phyloP scores from a whole-genome alignment of 225 moss, liverwort and hornwort genomes.

The Climacium dendroides region DNA sequence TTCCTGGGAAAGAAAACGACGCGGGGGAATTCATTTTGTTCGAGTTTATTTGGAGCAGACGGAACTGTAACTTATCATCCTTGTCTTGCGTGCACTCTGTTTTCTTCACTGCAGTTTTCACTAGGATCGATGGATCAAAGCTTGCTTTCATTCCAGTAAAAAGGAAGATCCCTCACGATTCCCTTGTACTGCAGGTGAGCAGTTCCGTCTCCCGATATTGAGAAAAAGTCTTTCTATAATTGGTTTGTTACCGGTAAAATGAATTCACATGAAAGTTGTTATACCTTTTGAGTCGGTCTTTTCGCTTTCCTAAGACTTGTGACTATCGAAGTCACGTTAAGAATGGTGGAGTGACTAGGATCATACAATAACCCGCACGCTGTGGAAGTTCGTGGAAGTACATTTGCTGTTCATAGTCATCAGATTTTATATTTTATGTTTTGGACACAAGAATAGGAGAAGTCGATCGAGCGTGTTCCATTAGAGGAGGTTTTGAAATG shows the following conservation, averaged over 20 bases:
- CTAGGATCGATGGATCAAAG: no score
- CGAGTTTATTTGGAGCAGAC: neutral
- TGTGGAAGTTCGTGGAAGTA: neutral
- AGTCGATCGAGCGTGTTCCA: neutral
- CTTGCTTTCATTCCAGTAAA: neutral
- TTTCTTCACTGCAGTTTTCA: neutral
- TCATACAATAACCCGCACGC: neutral
- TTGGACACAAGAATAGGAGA: neutral
- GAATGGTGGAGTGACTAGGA: neutral
- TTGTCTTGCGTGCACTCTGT: neutral
- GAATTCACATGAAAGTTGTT: neutral
- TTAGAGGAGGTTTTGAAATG: neutral
- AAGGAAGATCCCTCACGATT: neutral
- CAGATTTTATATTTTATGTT: neutral
- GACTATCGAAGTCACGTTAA: neutral
- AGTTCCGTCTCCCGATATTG: neutral
- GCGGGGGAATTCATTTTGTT: neutral
- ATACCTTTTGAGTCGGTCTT: neutral
- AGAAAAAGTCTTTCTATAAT: neutral
- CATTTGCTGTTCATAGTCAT: neutral
- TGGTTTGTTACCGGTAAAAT: neutral
- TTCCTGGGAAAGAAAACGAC: neutral
- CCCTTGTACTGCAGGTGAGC: neutral
- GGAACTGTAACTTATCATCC: neutral
- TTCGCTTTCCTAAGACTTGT: neutral